A percentile compares a stretch with the other conserved stretches of the same genome.
Conservation (phyloP, 768 basidiomycete species). For the Cystofilobasidium capitatum region DNA sequence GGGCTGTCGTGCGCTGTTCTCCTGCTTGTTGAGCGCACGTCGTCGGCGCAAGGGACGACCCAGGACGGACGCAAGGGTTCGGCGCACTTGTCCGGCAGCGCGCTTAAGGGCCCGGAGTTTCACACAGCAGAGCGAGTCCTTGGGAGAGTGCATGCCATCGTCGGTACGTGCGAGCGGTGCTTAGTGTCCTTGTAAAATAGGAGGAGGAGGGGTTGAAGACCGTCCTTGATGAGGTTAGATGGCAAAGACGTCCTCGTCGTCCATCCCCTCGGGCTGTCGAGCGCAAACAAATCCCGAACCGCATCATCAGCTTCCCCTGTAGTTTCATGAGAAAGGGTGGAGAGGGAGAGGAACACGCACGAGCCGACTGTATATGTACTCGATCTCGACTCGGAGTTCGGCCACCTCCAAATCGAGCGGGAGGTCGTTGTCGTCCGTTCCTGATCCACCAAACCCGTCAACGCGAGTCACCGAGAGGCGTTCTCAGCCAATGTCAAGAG, state of each 20-base stretch:
- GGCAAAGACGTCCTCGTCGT: constrained; percentile 22
- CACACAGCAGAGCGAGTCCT: too few relatives aligned
- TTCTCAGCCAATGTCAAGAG: not conserved
- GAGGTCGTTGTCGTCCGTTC: not conserved
- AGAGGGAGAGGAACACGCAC: not conserved
- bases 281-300: not conserved
- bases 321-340: not conserved
- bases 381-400: constrained; percentile 14
- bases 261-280: constrained; percentile 12
- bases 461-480: not conserved
- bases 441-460: not conserved
- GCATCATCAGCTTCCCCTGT: too few relatives aligned
- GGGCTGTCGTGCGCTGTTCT: too few relatives aligned
- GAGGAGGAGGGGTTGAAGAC: not conserved
- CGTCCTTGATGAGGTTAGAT: not conserved
- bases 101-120: too few relatives aligned
- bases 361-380: constrained; percentile 10
- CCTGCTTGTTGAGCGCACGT: too few relatives aligned
- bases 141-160: too few relatives aligned
- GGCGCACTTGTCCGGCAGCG: too few relatives aligned
- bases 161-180: too few relatives aligned
- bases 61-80: too few relatives aligned
- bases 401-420: constrained; percentile 19
- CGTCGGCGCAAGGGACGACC: too few relatives aligned
- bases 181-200: too few relatives aligned